phyloP scores from a whole-genome alignment of 805 yeast genomes.

The Zygoascus ofunaensis region DNA sequence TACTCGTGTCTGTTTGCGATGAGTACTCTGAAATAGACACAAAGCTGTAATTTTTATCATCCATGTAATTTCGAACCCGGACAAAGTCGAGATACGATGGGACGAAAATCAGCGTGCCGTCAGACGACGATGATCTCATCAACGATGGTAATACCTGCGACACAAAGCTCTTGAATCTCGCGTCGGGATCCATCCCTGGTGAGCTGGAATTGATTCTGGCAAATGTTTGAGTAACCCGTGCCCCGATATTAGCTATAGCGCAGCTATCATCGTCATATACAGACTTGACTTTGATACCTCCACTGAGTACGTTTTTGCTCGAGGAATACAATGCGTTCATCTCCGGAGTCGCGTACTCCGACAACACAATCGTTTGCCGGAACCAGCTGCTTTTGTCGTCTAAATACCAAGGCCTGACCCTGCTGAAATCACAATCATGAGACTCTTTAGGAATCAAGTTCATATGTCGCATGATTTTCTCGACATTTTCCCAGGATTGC shows the following conservation, averaged over 20 bases:
- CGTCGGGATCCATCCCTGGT: conserved; percentile 64
- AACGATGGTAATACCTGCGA: conserved; percentile 68
- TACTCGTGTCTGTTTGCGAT: conserved; percentile 55
- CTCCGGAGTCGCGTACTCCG: conserved; percentile 74
- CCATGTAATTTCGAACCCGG: conserved; percentile 63
- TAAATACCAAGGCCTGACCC: conserved; percentile 87
- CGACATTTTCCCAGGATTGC: conserved; percentile 89
- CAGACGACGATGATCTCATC: conserved; percentile 46
- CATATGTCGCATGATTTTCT: conserved; percentile 53
- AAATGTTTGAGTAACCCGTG: conserved; percentile 46
- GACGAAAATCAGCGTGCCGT: conserved; percentile 72
- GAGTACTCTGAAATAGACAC: conserved; percentile 80
- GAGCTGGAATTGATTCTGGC: conserved; percentile 49
- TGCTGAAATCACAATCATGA: conserved; percentile 79
- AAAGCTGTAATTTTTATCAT: conserved; percentile 50
- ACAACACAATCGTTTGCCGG: conserved; percentile 70
- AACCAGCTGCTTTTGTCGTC: conserved; percentile 67
- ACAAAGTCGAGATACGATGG: conserved; percentile 84
- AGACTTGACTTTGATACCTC: conserved; percentile 30
- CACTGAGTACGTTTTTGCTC: conserved; percentile 31
- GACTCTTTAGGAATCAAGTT: conserved; percentile 72
- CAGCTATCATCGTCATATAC: conserved; percentile 37
- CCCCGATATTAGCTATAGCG: conserved; percentile 54
- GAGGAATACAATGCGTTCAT: conserved; percentile 50
- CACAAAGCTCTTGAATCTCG: conserved; percentile 73